phyloP scores from a whole-genome alignment of 2,329 filamentous ascomycete genomes.

The Alternaria sp. region DNA sequence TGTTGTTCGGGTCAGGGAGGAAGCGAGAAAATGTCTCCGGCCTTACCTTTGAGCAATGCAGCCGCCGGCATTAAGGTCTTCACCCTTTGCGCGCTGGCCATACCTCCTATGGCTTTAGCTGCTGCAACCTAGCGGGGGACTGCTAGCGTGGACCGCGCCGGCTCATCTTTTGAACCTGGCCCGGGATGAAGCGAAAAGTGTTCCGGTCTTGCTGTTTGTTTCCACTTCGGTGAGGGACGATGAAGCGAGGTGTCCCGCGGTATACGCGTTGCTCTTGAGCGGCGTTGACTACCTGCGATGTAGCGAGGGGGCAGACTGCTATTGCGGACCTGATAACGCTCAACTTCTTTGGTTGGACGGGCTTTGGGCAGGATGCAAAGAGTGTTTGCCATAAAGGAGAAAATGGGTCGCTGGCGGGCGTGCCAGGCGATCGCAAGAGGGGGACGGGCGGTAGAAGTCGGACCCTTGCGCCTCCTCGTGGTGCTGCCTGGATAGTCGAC shows the following conservation, averaged over 20 bases:
- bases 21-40: background rate
- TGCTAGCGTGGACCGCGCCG: background rate
- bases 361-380: background rate
- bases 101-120: background rate
- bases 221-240: background rate
- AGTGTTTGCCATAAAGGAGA: slow-evolving; percentile 25
- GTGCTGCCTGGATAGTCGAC: slow-evolving; percentile 45
- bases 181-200: background rate
- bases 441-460: slow-evolving; percentile 45
- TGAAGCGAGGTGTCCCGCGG: background rate
- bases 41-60: background rate
- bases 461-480: slow-evolving; percentile 48
- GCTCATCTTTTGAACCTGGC: background rate
- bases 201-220: background rate
- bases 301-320: background rate
- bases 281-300: background rate
- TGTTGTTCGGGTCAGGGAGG: background rate
- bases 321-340: background rate
- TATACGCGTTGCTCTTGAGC: background rate
- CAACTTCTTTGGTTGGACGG: background rate
- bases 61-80: background rate
- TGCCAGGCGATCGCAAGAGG: slow-evolving; percentile 35
- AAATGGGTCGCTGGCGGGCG: slow-evolving; percentile 24
- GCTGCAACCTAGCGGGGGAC: background rate
- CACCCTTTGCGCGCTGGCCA: background rate